Percentiles rank a stretch among this genome's conserved stretches.
phyloP scores from a whole-genome alignment of 2,329 filamentous ascomycete species.

The Mycosphaerelloides madeirae region DNA sequence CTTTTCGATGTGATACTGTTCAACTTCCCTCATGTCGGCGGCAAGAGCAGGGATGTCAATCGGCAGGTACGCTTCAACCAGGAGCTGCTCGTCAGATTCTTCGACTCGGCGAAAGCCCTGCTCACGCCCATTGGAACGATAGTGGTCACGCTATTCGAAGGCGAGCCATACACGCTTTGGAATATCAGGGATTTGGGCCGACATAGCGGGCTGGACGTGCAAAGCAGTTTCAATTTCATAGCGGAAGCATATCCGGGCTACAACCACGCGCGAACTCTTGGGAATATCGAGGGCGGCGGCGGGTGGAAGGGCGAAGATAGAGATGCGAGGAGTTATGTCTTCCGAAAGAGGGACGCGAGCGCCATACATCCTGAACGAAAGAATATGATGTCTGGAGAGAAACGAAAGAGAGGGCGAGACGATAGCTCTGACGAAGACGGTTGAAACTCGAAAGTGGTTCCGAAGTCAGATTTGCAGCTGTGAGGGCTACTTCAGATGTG shows the following conservation, averaged over 20 bases:
- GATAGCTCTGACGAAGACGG: conserved; percentile 21
- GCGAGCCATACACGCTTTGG: conserved; percentile 92
- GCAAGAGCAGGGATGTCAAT: conserved; percentile 87
- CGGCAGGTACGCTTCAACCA: conserved; percentile 91
- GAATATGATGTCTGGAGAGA: conserved; percentile 12
- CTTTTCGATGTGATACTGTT: conserved; percentile 78
- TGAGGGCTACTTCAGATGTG: neutral
- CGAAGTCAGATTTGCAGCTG: neutral
- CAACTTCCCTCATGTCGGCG: conserved; percentile 96
- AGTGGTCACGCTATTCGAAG: conserved; percentile 85
- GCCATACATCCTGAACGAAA: conserved; percentile 13
- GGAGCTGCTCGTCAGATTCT: conserved; percentile 67
- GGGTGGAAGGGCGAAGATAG: conserved; percentile 48
- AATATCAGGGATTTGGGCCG: conserved; percentile 83
- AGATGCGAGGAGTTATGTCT: conserved; percentile 44
- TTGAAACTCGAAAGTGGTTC: neutral
- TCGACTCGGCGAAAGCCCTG: conserved; percentile 50
- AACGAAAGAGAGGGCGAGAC: conserved; percentile 20
- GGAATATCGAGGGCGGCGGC: conserved; percentile 46
- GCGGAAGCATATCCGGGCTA: conserved; percentile 67
- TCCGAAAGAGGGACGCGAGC: conserved; percentile 34
- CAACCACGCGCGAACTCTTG: conserved; percentile 66
- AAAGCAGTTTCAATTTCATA: conserved; percentile 66
- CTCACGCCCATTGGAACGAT: conserved; percentile 57
- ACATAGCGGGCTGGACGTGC: conserved; percentile 66